Percentiles rank a stretch among this genome's conserved stretches.
Conservation (phyloP, 2,329 filamentous ascomycete species). For the Arthrobotrys conoides region DNA sequence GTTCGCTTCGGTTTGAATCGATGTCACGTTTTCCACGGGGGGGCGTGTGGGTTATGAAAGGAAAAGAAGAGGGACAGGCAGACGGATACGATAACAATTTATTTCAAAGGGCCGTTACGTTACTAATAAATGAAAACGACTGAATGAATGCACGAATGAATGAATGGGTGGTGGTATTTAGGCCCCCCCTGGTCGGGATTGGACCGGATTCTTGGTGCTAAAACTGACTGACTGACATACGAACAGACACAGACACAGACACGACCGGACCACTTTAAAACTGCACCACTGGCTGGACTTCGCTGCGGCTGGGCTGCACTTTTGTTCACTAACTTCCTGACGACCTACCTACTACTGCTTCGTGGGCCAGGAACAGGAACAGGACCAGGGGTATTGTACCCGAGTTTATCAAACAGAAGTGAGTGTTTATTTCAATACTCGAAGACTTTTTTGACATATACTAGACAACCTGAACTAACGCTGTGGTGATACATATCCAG, state of each 20-base stretch:
- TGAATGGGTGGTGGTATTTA: not conserved
- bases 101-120: conserved; percentile 21
- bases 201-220: conserved; percentile 15
- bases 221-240: conserved; percentile 1
- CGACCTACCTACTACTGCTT: no score
- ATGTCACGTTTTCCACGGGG: conserved; percentile 16
- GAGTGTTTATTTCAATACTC: not conserved
- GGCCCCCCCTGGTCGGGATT: not conserved
- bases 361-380: no score
- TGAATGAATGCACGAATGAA: not conserved
- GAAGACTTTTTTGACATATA: not conserved
- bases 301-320: conserved; percentile 41
- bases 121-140: not conserved
- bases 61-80: not conserved
- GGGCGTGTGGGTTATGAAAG: conserved; percentile 13
- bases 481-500: conserved; percentile 42
- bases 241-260: no score
- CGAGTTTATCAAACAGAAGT: not conserved
- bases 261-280: not conserved
- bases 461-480: not conserved
- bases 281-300: not conserved
- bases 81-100: conserved; percentile 28
- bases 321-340: conserved; percentile 3
- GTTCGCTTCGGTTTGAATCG: not conserved
- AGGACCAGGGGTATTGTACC: not conserved